phyloP scores from a whole-genome alignment of 352 stramenopile genomes.

The Phytophthora chlamydospora region DNA sequence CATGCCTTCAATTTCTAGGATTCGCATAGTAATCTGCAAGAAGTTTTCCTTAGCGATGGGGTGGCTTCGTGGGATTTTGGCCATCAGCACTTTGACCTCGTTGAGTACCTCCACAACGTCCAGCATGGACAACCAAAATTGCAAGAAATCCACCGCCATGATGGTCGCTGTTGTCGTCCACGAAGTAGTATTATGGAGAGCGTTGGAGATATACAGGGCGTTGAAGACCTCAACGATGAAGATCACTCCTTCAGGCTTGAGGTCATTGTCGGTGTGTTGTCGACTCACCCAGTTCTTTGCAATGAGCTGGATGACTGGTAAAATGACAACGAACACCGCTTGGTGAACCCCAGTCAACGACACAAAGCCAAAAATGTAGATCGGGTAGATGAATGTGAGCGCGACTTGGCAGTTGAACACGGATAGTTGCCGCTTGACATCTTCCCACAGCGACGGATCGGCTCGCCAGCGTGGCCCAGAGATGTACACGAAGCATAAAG shows the following conservation, averaged over 20 bases:
- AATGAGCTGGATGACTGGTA: slow-evolving; percentile 49
- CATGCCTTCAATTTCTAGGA: slow-evolving; percentile 9
- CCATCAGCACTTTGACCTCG: slow-evolving; percentile 9
- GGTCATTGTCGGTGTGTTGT: slow-evolving; percentile 25
- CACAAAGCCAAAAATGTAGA: slow-evolving; percentile 52
- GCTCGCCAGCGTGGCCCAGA: slow-evolving; percentile 16
- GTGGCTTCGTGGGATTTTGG: slow-evolving; percentile 11
- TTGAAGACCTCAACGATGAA: slow-evolving; percentile 67
- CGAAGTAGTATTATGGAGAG: slow-evolving; percentile 39
- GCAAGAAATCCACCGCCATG: slow-evolving; percentile 33
- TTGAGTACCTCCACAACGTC: slow-evolving; percentile 9
- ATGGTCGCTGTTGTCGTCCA: slow-evolving; percentile 30
- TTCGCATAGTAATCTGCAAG: slow-evolving; percentile 12
- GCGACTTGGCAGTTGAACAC: slow-evolving; percentile 25
- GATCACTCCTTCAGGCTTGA: slow-evolving; percentile 49
- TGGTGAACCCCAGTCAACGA: slow-evolving; percentile 25
- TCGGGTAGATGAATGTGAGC: slow-evolving; percentile 44
- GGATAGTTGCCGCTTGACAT: slow-evolving; percentile 24
- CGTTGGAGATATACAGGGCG: slow-evolving; percentile 46
- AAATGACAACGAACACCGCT: slow-evolving; percentile 36
- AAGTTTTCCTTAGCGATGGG: slow-evolving; percentile 12
- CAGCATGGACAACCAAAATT: slow-evolving; percentile 33
- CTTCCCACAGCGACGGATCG: slow-evolving; percentile 14
- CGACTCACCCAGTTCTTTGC: slow-evolving; percentile 48
- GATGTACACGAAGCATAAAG: slow-evolving; percentile 22